Percentiles rank a stretch among this genome's conserved stretches.
These are phyloP conservation scores for Pogostemon cablin DNA, from an alignment of 257 asterid genomes.

Conservation along the genomic window DNA sequence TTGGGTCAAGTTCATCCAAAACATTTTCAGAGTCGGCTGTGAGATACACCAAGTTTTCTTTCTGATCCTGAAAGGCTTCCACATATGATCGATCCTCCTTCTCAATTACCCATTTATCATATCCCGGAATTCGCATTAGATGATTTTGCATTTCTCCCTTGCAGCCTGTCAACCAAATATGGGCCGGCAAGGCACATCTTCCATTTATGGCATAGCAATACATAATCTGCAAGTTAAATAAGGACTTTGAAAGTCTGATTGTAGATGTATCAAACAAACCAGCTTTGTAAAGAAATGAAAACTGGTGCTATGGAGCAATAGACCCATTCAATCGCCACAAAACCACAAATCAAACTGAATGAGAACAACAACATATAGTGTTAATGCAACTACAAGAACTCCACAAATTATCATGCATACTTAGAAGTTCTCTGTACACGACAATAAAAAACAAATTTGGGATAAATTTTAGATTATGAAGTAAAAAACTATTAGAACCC, in stretches of 20 bases:
- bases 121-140: slow-evolving; percentile 76
- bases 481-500: no score
- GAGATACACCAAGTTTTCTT: slow-evolving; percentile 83
- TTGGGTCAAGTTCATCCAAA: slow-evolving; percentile 79
- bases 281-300: slow-evolving; percentile 12
- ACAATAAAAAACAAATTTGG: slow-evolving; percentile 10
- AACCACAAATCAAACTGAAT: slow-evolving; percentile 11
- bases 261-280: slow-evolving; percentile 25
- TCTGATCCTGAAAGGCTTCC: slow-evolving; percentile 66
- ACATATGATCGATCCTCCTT: slow-evolving; percentile 70
- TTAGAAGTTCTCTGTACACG: background rate
- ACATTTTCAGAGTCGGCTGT: slow-evolving; percentile 88
- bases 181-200: slow-evolving; percentile 74
- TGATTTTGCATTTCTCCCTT: slow-evolving; percentile 79
- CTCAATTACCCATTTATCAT: slow-evolving; percentile 87
- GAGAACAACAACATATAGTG: slow-evolving; percentile 4
- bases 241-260: slow-evolving; percentile 13
- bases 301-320: slow-evolving; percentile 5
- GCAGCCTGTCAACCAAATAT: slow-evolving; percentile 93
- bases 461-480: background rate
- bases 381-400: slow-evolving; percentile 18
- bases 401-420: background rate
- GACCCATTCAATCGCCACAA: slow-evolving; percentile 22
- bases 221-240: slow-evolving; percentile 65
- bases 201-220: slow-evolving; percentile 90